Evolutionary conservation across 176 grass and related monocot species (phyloP).

Genomic region (Tillandsia fasciculata): DNA sequence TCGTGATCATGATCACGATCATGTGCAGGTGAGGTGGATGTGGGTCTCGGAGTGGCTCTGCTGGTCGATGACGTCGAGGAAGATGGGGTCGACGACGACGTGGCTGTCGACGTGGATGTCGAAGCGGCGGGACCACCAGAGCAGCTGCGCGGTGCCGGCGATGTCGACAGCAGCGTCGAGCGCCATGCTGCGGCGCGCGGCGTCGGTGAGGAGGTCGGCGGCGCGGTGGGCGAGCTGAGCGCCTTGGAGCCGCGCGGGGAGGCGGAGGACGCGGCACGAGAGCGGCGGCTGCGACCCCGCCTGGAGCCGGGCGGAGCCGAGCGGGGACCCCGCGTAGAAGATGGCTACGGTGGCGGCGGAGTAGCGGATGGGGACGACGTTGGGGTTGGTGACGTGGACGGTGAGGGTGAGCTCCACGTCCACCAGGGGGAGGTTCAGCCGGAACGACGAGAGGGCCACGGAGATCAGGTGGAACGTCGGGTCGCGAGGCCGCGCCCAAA

Average conservation of each 20-base stretch:
- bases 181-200: constrained; percentile 46
- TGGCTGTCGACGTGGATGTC: constrained; percentile 56
- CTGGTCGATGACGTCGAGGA: constrained; percentile 64
- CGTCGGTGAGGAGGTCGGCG: constrained; percentile 35
- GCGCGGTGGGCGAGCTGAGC: constrained; percentile 53
- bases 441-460: constrained; percentile 59
- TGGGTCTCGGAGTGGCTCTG: constrained; percentile 48
- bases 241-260: constrained; percentile 53
- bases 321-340: constrained; percentile 53
- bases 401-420: constrained; percentile 77
- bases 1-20: no score
- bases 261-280: constrained; percentile 69
- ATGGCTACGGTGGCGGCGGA: constrained; percentile 50
- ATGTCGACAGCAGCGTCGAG: constrained; percentile 58
- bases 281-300: constrained; percentile 52
- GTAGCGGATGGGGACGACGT: constrained; percentile 61
- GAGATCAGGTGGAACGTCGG: constrained; percentile 76
- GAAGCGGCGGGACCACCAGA: constrained; percentile 54
- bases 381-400: constrained; percentile 78
- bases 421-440: constrained; percentile 49
- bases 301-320: constrained; percentile 56
- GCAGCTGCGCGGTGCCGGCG: constrained; percentile 33
- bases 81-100: constrained; percentile 64
- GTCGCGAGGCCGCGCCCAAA: constrained; percentile 43
- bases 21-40: constrained; percentile 21